Conservation (phyloP, 441 rosid species). For the Cnidoscolus chayamansa region DNA sequence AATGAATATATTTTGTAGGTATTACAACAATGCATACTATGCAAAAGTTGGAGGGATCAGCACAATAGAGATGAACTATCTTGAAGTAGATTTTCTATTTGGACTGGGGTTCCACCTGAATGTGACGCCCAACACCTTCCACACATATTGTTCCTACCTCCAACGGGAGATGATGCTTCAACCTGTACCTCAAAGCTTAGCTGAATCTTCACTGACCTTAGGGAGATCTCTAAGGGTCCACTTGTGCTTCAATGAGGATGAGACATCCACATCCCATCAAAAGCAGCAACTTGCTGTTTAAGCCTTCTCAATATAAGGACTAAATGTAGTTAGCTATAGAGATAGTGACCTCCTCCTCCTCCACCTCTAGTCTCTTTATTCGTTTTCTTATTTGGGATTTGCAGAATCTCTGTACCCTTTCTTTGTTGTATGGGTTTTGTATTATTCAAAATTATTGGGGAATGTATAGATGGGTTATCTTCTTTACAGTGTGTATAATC, state of each 20-base stretch:
- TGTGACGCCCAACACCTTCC: constrained; percentile 74
- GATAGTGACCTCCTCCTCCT: constrained; percentile 19
- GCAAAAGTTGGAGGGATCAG: constrained; percentile 92
- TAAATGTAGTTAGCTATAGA: constrained; percentile 30
- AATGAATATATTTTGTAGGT: constrained; percentile 35
- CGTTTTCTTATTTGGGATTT: constrained; percentile 10
- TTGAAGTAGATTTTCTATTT: constrained; percentile 82
- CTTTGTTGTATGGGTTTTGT: constrained; percentile 24
- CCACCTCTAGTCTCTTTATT: constrained; percentile 4
- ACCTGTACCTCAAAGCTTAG: constrained; percentile 22
- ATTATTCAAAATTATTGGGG: constrained; percentile 20
- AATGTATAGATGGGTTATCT: constrained; percentile 35
- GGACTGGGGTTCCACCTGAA: constrained; percentile 78
- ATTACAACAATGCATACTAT: constrained; percentile 82
- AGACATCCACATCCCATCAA: constrained; percentile 63
- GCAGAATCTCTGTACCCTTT: constrained; percentile 14
- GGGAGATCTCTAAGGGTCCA: constrained; percentile 35
- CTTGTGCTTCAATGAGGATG: constrained; percentile 58
- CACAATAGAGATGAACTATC: constrained; percentile 78
- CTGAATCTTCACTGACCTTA: constrained; percentile 33
- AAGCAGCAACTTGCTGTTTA: constrained; percentile 62
- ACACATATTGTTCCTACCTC: constrained; percentile 54
- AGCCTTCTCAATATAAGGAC: constrained; percentile 12
- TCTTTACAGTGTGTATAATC: constrained; percentile 36
- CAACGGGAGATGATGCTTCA: constrained; percentile 66